Base-by-base conservation (phyloP, 192 early-diverging fungal species). In the Phlyctochytrium arcticum region DNA sequence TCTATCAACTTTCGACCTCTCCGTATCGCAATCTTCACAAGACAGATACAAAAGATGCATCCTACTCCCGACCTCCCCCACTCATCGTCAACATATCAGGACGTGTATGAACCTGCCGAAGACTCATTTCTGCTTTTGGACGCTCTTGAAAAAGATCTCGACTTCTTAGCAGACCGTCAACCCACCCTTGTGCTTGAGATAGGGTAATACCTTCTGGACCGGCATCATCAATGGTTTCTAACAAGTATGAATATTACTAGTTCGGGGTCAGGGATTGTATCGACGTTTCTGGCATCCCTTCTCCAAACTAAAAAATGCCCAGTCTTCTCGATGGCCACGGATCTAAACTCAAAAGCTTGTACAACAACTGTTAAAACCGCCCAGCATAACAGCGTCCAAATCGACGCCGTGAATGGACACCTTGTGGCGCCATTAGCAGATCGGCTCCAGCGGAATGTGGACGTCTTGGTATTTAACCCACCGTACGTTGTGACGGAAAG, bases 121-220 rank as follows among this genome's bases (percentile, higher is more conserved):
- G 96, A 98, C 71, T 93, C 93, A 0, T 98, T 95, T 67, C 72
- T 98, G 48, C 75, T 98, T 17, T 75, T 98, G 27, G 94, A 96
- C 69, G 89, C 90, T 3, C 83, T 98, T n/a, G 93, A 96, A 60
- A 75, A 80, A 49, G 93, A 96, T 49, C 71, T 60, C 0, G 21
- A 67, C 5, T 67, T 76, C 31, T 53, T 95, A 36, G 75, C 80
- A 21, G 60, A 64, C 8, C 56, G 79, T 0, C 54, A 75, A 4
- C 92, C 93, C 33, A 68, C 75, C 1, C 61, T 94, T 4, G 90
- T 89, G 46, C 75, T 96, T 9, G 96, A 98, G 60, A 87, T 98
- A 48, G 96, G 96, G 79, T 89, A 67, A 37, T 69, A 31, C 21
- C 10, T 37, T 21, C 8, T 12, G 17, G 26, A 10, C 2, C 21